Evolutionary conservation across 2,329 filamentous ascomycete species (phyloP), one percentile per base, ranked within the genome.

Genomic region (Grosmannia serpens): DNA sequence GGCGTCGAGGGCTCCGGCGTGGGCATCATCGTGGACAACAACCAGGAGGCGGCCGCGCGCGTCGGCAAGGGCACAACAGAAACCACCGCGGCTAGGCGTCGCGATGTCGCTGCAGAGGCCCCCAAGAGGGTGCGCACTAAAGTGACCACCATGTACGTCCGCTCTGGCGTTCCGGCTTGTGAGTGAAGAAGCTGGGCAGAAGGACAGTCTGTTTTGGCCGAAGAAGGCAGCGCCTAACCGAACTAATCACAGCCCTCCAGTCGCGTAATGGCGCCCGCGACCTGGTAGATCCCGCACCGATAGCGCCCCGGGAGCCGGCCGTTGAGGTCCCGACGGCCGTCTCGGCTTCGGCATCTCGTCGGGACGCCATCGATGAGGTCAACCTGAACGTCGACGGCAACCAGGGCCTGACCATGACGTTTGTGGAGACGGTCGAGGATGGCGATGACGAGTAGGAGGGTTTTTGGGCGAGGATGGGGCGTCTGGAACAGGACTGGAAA

Each of bases 81-180:
- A 10, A 33, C 31, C 31, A 33, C 31, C 7, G 52, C 47, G 0
- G 60, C 49, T 41, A 65, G 65, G 62, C 64, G 67, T 4, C 63
- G 26, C 50, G 27, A 17, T 27, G 50, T 31, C 5, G 29, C 65
- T 38, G 54, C 60, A 29, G 47, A 59, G 3, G 59, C 59, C 7
- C 56, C 68, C 44, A 70, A 70, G n/a, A 68, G 67, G 57, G 70
- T 70, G 51, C 71, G 72, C 52, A 70, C 73, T 58, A 75, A 73
- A 66, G 73, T 76, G 59, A 76, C 74, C 53, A 75, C 73, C 62
- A 76, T 76, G 74, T 76, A 74, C 60, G 70, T 76, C 58, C 71
- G 73, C 65, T 71, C 73, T 49, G 74, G 74, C 58, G 67, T 76
- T 57, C 73, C 73, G 35, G 67, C 67, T 47, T 69, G 74, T 76